Percentiles rank a stretch among this genome's conserved stretches.
These are phyloP conservation scores for Corchorus capsularis DNA, from an alignment of 345 rosid species.

Conservation along the genomic window DNA sequence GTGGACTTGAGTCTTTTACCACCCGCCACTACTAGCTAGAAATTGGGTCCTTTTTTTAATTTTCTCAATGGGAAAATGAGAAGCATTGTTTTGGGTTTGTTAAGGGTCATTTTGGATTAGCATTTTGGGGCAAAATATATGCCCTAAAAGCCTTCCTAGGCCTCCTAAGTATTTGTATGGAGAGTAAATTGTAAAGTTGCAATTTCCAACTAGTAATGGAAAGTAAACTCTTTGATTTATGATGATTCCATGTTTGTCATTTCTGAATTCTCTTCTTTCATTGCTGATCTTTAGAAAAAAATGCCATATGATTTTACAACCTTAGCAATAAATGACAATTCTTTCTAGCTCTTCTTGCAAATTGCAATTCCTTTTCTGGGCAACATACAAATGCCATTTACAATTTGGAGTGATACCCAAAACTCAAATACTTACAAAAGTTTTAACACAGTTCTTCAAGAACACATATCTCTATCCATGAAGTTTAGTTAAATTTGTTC, in stretches of 20 bases:
- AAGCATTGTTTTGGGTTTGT: slow-evolving; percentile 12
- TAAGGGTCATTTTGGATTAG: slow-evolving; percentile 15
- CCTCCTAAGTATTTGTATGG: background rate
- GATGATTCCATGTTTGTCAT: background rate
- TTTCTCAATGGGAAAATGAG: background rate
- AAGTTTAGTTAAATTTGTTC: background rate
- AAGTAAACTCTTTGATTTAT: background rate
- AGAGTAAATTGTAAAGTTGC: slow-evolving; percentile 17
- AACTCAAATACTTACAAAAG: background rate
- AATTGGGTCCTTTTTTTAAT: background rate
- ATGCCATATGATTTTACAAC: background rate
- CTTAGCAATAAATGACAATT: no score
- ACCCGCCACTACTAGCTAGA: slow-evolving; percentile 42
- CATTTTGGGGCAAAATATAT: slow-evolving; percentile 20
- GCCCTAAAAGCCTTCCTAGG: background rate
- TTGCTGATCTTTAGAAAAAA: background rate
- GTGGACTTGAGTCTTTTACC: slow-evolving; percentile 40
- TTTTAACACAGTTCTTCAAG: background rate
- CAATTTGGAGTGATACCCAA: no score
- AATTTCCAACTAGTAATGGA: slow-evolving; percentile 3
- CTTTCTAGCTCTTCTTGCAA: background rate
- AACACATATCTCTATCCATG: background rate
- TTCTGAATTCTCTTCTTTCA: background rate
- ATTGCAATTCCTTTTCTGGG: background rate
- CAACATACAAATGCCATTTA: background rate